Evolutionary conservation across 2,329 filamentous ascomycete genomes (phyloP).

Genomic region (Fusarium hostae): DNA sequence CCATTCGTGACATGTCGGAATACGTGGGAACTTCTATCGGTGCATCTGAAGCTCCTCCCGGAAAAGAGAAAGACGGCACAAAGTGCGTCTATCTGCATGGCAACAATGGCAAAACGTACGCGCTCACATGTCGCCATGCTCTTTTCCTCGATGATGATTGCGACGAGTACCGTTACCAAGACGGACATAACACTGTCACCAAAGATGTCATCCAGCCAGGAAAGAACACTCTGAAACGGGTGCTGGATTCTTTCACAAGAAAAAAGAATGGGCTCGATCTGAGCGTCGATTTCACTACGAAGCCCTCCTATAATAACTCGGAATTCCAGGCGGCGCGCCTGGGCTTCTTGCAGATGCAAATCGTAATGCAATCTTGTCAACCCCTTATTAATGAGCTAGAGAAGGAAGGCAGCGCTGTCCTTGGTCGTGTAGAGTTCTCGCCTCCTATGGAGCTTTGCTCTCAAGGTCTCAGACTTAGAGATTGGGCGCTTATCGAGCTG

Average conservation of each 20-base stretch:
- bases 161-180: background rate
- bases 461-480: background rate
- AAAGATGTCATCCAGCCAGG: background rate
- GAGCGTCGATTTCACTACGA: no score
- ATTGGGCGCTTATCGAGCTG: background rate
- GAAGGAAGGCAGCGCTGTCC: accelerated
- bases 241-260: no score
- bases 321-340: background rate
- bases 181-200: background rate
- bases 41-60: background rate
- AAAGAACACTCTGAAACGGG: background rate
- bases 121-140: background rate
- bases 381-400: accelerated
- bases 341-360: background rate
- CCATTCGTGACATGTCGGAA: background rate
- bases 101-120: background rate
- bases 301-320: background rate
- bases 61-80: background rate
- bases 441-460: background rate
- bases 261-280: no score
- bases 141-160: background rate
- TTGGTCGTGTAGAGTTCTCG: background rate
- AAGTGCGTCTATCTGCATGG: background rate
- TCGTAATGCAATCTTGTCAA: background rate
- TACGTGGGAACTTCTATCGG: background rate